Evolutionary conservation across 1,284 basidiomycete species (phyloP).

Genomic region (Trametes polyzona): DNA sequence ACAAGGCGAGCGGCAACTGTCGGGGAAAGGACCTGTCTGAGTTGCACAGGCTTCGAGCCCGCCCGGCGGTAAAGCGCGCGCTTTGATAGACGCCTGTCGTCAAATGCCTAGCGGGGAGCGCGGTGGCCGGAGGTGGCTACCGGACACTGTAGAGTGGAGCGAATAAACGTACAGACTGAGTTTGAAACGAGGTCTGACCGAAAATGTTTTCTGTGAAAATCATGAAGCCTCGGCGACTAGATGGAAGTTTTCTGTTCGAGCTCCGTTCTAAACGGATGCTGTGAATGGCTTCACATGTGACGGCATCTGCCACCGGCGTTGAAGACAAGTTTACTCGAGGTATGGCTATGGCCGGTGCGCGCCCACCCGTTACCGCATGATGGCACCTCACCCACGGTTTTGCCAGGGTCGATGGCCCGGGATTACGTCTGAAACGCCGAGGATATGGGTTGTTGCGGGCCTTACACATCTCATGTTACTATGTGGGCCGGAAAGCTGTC

Average conservation of each 20-base stretch:
- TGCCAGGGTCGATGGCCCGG: not conserved
- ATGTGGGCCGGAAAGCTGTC: no score
- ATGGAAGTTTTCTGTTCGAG: not conserved
- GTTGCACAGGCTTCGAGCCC: not conserved
- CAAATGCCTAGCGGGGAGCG: not conserved
- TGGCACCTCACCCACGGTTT: not conserved
- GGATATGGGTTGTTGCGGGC: not conserved
- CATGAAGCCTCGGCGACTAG: not conserved
- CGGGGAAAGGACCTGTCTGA: constrained; percentile 1
- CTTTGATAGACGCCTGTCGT: not conserved
- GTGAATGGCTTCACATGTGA: constrained; percentile 5
- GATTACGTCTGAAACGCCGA: not conserved
- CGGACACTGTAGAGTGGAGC: not conserved
- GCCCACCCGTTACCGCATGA: not conserved
- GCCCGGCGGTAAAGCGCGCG: not conserved
- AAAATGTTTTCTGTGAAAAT: not conserved
- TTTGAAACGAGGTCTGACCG: not conserved
- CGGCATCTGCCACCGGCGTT: constrained; percentile 12
- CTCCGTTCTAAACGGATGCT: constrained; percentile 10
- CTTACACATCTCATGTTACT: not conserved
- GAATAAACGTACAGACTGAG: not conserved
- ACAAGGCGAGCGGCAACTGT: constrained; percentile 1
- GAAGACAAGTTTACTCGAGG: not conserved
- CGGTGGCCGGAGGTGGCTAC: not conserved
- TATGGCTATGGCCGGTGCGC: not conserved